Evolutionary conservation across 495 filamentous ascomycete genomes (phyloP), one percentile per base, ranked within the genome.

Genomic region (Eremomyces bilateralis): DNA sequence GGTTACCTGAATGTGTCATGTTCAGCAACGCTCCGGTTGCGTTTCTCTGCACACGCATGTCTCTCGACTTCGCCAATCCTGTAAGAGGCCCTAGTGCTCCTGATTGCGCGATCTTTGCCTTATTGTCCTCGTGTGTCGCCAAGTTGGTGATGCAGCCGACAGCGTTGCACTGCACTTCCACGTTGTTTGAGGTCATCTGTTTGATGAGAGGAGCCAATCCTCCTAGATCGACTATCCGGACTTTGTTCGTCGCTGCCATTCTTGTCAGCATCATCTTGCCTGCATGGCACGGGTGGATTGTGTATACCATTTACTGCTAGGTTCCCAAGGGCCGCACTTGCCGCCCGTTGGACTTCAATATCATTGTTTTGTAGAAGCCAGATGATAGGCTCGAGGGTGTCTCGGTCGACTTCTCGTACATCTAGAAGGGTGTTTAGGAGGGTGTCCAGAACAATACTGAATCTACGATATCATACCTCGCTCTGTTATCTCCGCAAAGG

Each of bases 101-200:
- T 8, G 90, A 95, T 30, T 80, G 72, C 42, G 88, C 90, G 47
- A 97, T 97, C 57, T 90, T 94, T 28, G 90, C 81, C 61, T 97
- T 97, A 58, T 97, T 97, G 36, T 95, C 88, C 57, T 97, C 88
- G 48, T 97, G 88, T 1, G 88, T 97, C 39, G 88, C 88, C 20
- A 97, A 56, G 49, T 97, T 97, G 3, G 88, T 97, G 47, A 97
- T 95, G 58, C 88, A 97, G 28, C 88, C 88, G 33, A 97, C 88
- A 21, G 88, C 88, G 52, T 97, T 97, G 65, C 88, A 97, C 54
- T 95, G 88, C 21, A 97, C 88, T 55, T 97, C 88, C 41, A 97
- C 88, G 46, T 97, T 97, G n/a, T 75, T 70, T 27, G 85, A 94
- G 64, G 82, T 82, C 88, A 97, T 97, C 56, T 95, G 90, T 31